phyloP scores from a whole-genome alignment of 2,329 filamentous ascomycete genomes.

The Fusarium sp. region DNA sequence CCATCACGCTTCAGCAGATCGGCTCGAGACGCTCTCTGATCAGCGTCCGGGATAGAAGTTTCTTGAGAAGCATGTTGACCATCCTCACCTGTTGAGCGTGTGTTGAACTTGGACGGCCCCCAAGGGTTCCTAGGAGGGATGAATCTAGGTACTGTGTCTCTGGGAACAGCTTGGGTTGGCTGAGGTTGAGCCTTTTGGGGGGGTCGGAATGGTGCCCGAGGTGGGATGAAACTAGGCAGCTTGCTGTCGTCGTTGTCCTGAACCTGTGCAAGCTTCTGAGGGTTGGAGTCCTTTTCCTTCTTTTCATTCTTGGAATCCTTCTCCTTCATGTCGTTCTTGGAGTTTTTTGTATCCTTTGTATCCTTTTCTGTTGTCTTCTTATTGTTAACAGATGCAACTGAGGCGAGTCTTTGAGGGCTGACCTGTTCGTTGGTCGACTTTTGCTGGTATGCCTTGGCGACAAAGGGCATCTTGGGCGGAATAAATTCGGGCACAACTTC shows the following conservation, averaged over 20 bases:
- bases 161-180: constrained; percentile 8
- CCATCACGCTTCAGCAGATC: constrained; percentile 23
- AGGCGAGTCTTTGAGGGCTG: constrained; percentile 1
- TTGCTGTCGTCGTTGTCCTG: background rate
- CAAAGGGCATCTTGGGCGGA: constrained; percentile 34
- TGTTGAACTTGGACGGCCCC: constrained; percentile 18
- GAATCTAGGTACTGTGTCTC: constrained; percentile 20
- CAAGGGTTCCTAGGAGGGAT: constrained; percentile 25
- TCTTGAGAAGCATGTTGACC: constrained; percentile 3
- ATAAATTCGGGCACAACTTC: constrained; percentile 30
- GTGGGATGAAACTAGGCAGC: constrained; percentile 25
- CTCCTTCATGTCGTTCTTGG: background rate
- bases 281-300: background rate
- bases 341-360: background rate
- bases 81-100: constrained; percentile 8
- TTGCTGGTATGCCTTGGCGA: constrained; percentile 20
- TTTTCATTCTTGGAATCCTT: background rate
- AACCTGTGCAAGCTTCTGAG: background rate
- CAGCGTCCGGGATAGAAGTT: constrained; percentile 5
- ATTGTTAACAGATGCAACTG: constrained; percentile 20
- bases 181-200: constrained; percentile 10
- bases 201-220: constrained; percentile 26
- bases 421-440: constrained; percentile 6
- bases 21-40: constrained; percentile 3
- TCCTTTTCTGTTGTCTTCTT: constrained; percentile 19